Evolutionary conservation across 192 early-diverging fungal genomes (phyloP), one percentile per base, ranked within the genome.

Genomic region (Linnemannia schmuckeri): DNA sequence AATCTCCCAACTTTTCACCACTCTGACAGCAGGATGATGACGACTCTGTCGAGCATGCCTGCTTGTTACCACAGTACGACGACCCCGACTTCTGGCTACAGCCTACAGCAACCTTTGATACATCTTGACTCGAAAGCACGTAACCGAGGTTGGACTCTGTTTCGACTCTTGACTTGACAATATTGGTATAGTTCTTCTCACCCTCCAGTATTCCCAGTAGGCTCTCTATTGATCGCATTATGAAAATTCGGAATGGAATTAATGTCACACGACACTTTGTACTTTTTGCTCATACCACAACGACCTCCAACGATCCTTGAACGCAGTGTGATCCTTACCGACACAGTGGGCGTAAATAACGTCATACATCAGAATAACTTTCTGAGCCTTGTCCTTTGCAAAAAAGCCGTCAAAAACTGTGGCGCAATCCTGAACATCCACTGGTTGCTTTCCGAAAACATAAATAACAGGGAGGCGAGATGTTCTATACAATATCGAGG

Each of bases 391-490:
- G 55, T 92, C 88, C 5, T 78, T 74, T 57, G n/a, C 69, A 78
- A 93, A 89, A 10, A 88, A 70, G 37, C 76, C 79, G 27, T 84
- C 72, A 70, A 95, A 93, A 66, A 83, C 78, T 13, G 79, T 76
- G 9, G 90, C 88, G 61, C 94, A 94, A 47, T 95, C 86, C 0
- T 89, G 88, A 27, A 93, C 44, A 82, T 97, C 97, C 1, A 98
- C 75, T 4, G 92, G 88, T 38, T 92, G 90, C 33, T 94, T 92
- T 24, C 96, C 96, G 92, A 98, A 98, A 6, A 97, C 95, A 75
- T 96, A 98, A 18, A 96, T 82, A 24, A 97, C 97, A 7, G 98
- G 97, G 0, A 96, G 83, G 2, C 93, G 94, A 37, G 96, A 93
- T 24, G 96, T 93, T 41, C 94, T 94, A 83, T 18, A 17, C 42